phyloP scores from a whole-genome alignment of 2,329 filamentous ascomycete genomes.

The Pseudogymnoascus sp. region DNA sequence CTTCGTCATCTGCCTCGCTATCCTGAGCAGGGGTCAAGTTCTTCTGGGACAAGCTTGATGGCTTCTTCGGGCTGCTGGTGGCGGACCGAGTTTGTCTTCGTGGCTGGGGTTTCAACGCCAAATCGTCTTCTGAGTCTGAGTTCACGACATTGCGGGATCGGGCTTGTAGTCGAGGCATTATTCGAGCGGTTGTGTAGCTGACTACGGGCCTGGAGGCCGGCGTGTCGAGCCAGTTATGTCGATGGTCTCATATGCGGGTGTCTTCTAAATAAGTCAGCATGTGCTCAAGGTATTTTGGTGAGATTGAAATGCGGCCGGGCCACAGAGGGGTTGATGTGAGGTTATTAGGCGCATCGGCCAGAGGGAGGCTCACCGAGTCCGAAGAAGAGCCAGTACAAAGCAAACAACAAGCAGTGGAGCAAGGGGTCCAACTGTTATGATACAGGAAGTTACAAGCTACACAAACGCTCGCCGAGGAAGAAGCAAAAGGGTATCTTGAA shows the following conservation, averaged over 20 bases:
- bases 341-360: not conserved
- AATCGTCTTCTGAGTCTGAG: constrained; percentile 3
- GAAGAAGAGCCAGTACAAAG: not conserved
- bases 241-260: not conserved
- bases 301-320: not conserved
- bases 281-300: not conserved
- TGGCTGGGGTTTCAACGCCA: not conserved
- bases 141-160: not conserved
- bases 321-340: too few species aligned
- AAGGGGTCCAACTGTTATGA: not conserved
- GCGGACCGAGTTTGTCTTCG: not conserved
- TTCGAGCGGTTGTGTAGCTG: not conserved
- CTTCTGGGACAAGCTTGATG: not conserved
- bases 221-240: not conserved
- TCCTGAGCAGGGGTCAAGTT: not conserved
- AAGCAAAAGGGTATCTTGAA: not conserved
- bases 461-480: not conserved
- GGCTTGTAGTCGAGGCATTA: not conserved
- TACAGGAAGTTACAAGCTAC: constrained; percentile 1
- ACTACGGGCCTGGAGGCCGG: not conserved
- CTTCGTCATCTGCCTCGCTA: not conserved
- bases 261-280: not conserved
- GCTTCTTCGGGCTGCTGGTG: not conserved
- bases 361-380: not conserved
- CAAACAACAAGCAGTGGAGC: not conserved